Percentiles rank a stretch among this genome's conserved stretches.
Evolutionary conservation across 805 yeast genomes (phyloP).

Genomic region (Yarrowia porcina): DNA sequence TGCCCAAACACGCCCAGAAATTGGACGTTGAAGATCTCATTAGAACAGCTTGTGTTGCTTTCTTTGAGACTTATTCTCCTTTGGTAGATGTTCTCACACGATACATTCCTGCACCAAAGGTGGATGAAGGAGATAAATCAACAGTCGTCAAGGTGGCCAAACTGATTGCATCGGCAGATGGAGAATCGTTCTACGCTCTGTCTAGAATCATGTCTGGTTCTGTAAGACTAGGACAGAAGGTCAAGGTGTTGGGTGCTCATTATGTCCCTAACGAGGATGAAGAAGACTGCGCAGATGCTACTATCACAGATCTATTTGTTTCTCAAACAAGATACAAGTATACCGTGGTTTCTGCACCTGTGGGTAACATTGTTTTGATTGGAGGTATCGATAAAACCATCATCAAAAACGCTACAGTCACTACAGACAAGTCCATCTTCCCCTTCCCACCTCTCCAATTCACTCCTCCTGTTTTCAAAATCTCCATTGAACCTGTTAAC

Average conservation of each 20-base stretch:
- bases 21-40: constrained; percentile 61
- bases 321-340: constrained; percentile 70
- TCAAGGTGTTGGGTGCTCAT: constrained; percentile 57
- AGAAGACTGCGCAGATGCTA: constrained; percentile 48
- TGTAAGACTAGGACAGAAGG: constrained; percentile 46
- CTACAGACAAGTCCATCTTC: constrained; percentile 39
- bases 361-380: constrained; percentile 68
- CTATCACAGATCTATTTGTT: constrained; percentile 42
- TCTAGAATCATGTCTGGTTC: constrained; percentile 64
- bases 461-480: constrained; percentile 62
- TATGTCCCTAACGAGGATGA: constrained; percentile 48
- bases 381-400: constrained; percentile 59
- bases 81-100: constrained; percentile 48
- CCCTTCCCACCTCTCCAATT: constrained; percentile 32
- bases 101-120: constrained; percentile 31
- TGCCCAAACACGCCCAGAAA: constrained; percentile 33
- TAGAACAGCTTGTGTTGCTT: constrained; percentile 48
- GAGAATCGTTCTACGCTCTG: constrained; percentile 51
- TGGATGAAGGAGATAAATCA: constrained; percentile 37
- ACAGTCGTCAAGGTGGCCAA: constrained; percentile 56
- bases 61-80: constrained; percentile 54
- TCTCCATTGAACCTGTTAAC: constrained; percentile 75
- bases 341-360: constrained; percentile 50
- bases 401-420: constrained; percentile 60
- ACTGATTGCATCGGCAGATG: constrained; percentile 54